A percentile compares a stretch with the other conserved stretches of the same genome.
These are phyloP conservation scores for Hura crepitans DNA, from an alignment of 441 rosid species.

Conservation along the genomic window DNA sequence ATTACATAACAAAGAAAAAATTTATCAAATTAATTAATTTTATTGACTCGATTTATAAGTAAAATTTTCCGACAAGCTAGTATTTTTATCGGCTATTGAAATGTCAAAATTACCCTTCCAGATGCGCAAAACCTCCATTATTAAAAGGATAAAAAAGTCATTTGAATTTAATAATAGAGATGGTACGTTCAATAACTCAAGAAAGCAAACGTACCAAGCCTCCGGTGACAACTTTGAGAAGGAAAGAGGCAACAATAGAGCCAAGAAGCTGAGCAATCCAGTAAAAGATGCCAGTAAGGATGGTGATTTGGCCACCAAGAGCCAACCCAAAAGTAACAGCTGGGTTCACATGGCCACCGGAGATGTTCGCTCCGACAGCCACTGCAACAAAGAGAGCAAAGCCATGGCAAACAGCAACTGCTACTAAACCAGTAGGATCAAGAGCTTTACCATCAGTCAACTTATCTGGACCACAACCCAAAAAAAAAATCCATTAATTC, in stretches of 20 bases:
- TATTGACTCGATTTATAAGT: no score
- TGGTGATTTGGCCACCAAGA: slow-evolving; percentile 83
- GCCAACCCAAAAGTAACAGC: slow-evolving; percentile 92
- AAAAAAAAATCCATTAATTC: no score
- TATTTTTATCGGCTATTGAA: no score
- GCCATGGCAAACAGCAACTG: slow-evolving; percentile 78
- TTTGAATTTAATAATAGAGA: background rate
- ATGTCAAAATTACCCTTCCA: background rate
- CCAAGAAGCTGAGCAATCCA: slow-evolving; percentile 92
- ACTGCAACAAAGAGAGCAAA: slow-evolving; percentile 88
- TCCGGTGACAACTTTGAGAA: slow-evolving; percentile 70
- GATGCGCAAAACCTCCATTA: background rate
- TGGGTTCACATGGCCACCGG: slow-evolving; percentile 95
- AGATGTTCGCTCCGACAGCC: slow-evolving; percentile 78
- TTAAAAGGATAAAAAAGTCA: background rate
- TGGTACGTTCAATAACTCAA: background rate
- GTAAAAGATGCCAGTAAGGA: slow-evolving; percentile 83
- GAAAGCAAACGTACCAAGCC: slow-evolving; percentile 48
- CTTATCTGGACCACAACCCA: slow-evolving; percentile 39
- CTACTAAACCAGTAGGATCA: slow-evolving; percentile 79
- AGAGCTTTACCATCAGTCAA: slow-evolving; percentile 75
- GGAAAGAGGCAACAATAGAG: slow-evolving; percentile 79
- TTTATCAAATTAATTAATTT: no score
- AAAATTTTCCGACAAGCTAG: no score
- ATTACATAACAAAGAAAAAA: no score